Percentiles rank a stretch among this genome's conserved stretches.
Conservation (phyloP, 805 yeast species). For the Starmerella stellata region DNA sequence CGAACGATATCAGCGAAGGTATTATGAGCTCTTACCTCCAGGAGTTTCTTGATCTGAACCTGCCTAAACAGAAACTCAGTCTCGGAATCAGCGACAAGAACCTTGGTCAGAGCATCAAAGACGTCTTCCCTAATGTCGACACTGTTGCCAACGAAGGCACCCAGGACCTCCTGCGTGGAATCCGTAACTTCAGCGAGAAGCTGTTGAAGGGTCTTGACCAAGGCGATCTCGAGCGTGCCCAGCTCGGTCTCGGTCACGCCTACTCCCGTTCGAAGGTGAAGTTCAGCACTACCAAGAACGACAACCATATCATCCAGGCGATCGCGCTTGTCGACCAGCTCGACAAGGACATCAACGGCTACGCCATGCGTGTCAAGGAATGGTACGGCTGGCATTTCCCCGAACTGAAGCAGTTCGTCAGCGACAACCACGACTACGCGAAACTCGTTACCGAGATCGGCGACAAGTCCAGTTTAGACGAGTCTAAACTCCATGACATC, state of each 20-base stretch:
- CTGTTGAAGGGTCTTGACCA: conserved; percentile 77
- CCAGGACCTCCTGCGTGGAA: conserved; percentile 88
- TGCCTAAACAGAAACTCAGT: conserved; percentile 60
- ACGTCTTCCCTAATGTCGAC: conserved; percentile 70
- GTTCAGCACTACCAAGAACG: conserved; percentile 96
- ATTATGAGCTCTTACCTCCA: conserved; percentile 82
- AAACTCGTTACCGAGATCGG: conserved; percentile 61
- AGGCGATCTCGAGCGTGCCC: conserved; percentile 95
- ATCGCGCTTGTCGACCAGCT: conserved; percentile 93
- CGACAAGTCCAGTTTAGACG: conserved; percentile 60
- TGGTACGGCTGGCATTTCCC: conserved; percentile 99
- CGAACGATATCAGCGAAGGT: conserved; percentile 95
- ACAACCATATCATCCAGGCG: conserved; percentile 97
- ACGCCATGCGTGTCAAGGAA: conserved; percentile 91
- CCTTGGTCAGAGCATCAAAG: conserved; percentile 93
- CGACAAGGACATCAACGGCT: conserved; percentile 95
- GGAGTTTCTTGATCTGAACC: conserved; percentile 71
- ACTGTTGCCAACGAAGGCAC: conserved; percentile 80
- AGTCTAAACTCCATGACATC: conserved; percentile 51
- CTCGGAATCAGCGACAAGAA: conserved; percentile 88
- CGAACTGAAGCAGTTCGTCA: conserved; percentile 77
- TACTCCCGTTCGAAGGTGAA: conserved; percentile 97
- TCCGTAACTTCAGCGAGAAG: conserved; percentile 78
- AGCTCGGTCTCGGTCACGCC: conserved; percentile 96
- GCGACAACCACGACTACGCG: conserved; percentile 78